Base-by-base conservation (phyloP, 108 stramenopile species). In the Fragilaria radians region DNA sequence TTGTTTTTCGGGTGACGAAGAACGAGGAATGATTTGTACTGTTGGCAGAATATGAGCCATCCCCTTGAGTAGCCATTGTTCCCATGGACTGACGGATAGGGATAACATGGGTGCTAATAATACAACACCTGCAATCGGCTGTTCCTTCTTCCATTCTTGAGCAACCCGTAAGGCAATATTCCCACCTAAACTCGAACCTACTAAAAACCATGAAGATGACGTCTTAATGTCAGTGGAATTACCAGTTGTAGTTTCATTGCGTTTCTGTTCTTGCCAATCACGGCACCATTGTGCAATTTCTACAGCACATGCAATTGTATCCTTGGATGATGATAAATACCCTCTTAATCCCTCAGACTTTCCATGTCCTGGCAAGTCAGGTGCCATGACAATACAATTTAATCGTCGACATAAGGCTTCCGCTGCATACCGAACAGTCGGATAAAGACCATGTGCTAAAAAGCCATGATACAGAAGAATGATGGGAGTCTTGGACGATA, bases 381-480 rank as follows among this genome's bases (percentile, higher is more conserved):
- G 61, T 0, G 80, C 80, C 29, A 84, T 69, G 18, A 88, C 86
- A 23, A 62, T 45, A 60, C 73, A 80, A 3, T 75, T 72, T 27
- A 3, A 1, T 36, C 57, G 75, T 30, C 71, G 59, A 21, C 84
- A 71, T 17, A 91, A 60, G 7, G 88, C 67, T 32, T 81, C 72
- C 9, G 89, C 84, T 0, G 84, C 89, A 58, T 85, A 88, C 7
- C 75, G 63, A 0, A 91, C 89, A 1, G 89, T 91, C 3, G 89
- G 89, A 59, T 84, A 91, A 14, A 56, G 61, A 25, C 80, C 81
- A 60, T 88, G 90, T 0, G 90, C 86, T 7, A 79, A 56, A 49
- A 88, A 86, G n/a, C 90, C 90, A 55, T 91, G 90, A 60, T 75
- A 91, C n/a, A n/a, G n/a, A n/a, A n/a, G n/a, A n/a, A n/a, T n/a